Percentiles rank a stretch among this genome's conserved stretches.
These are phyloP conservation scores for Gaultheria prostrata DNA, from an alignment of 148 eudicot species.

Conservation along the genomic window DNA sequence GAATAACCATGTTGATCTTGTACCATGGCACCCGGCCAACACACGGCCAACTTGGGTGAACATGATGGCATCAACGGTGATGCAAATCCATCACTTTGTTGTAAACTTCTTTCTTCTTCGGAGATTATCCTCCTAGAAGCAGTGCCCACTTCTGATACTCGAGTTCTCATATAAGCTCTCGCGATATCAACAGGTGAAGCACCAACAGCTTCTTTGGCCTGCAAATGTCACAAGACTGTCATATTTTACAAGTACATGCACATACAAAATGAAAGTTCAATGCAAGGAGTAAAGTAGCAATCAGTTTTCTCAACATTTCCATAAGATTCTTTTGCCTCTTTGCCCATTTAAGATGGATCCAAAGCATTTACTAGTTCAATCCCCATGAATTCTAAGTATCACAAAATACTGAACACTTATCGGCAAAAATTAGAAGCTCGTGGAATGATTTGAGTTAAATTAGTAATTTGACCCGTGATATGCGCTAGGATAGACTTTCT, in stretches of 20 bases:
- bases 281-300: background rate
- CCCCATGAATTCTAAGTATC: background rate
- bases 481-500: background rate
- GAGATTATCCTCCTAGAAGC: slow-evolving; percentile 29
- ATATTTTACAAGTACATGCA: background rate
- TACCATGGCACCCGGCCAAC: slow-evolving; percentile 87
- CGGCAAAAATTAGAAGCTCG: background rate
- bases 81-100: slow-evolving; percentile 32
- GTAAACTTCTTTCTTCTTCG: slow-evolving; percentile 33
- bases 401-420: background rate
- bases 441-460: background rate
- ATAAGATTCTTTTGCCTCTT: background rate
- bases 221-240: slow-evolving; percentile 16
- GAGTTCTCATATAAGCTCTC: slow-evolving; percentile 86
- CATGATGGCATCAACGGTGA: slow-evolving; percentile 45
- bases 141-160: slow-evolving; percentile 44
- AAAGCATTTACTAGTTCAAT: slow-evolving; percentile 2
- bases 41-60: slow-evolving; percentile 53
- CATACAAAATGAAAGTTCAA: background rate
- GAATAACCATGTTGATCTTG: slow-evolving; percentile 52
- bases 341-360: background rate
- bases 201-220: slow-evolving; percentile 60
- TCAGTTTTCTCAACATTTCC: background rate
- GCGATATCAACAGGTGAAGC: slow-evolving; percentile 90
- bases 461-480: background rate